Percentiles rank a stretch among this genome's conserved stretches.
phyloP scores from a whole-genome alignment of 805 yeast genomes.

The Alloascoidea hylecoeti region DNA sequence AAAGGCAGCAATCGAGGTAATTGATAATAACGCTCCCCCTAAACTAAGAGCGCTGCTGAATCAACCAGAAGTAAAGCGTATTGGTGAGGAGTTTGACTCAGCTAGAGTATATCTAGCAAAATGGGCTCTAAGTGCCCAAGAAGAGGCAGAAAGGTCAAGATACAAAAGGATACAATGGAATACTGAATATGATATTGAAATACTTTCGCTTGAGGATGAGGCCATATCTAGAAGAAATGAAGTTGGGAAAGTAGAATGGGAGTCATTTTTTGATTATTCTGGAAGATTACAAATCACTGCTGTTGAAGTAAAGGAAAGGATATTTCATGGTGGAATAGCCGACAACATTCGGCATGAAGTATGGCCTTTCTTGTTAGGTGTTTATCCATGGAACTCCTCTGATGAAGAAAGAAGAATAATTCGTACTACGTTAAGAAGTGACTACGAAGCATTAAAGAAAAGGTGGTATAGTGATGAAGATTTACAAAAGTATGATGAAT shows the following conservation, averaged over 20 bases:
- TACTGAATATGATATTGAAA: slow-evolving; percentile 23
- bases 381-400: slow-evolving; percentile 84
- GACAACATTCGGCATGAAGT: slow-evolving; percentile 52
- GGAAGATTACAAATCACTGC: slow-evolving; percentile 68
- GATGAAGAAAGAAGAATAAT: slow-evolving; percentile 50
- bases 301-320: slow-evolving; percentile 63
- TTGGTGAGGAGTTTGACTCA: slow-evolving; percentile 85
- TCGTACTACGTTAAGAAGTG: slow-evolving; percentile 36
- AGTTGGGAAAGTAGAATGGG: slow-evolving; percentile 68
- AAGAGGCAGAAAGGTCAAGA: slow-evolving; percentile 60
- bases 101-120: slow-evolving; percentile 88
- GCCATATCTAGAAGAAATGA: slow-evolving; percentile 60
- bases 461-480: slow-evolving; percentile 56
- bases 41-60: slow-evolving; percentile 41
- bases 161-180: slow-evolving; percentile 20
- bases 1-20: slow-evolving; percentile 46
- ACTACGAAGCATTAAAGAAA: slow-evolving; percentile 48
- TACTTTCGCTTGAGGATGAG: slow-evolving; percentile 27
- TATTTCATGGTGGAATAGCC: slow-evolving; percentile 82
- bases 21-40: slow-evolving; percentile 41
- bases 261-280: slow-evolving; percentile 56
- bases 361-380: slow-evolving; percentile 76
- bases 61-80: slow-evolving; percentile 66
- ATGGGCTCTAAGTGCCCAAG: slow-evolving; percentile 92
- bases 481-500: slow-evolving; percentile 41